A percentile compares a stretch with the other conserved stretches of the same genome.
These are phyloP conservation scores for Hypoxylon sp. DNA, from an alignment of 2,329 filamentous ascomycete species.

Conservation along the genomic window DNA sequence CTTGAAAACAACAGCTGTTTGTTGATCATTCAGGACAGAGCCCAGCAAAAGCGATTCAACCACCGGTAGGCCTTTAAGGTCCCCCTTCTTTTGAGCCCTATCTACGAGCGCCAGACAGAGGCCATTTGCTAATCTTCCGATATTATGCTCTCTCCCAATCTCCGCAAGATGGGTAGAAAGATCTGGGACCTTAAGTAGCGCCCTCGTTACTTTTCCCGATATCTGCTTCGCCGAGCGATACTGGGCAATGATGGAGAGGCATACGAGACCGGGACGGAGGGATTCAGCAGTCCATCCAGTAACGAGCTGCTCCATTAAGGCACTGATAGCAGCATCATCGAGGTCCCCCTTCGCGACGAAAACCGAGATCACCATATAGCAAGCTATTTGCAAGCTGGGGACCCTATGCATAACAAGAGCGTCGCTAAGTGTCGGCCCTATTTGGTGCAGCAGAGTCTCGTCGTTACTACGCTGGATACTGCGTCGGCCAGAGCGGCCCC, in stretches of 20 bases:
- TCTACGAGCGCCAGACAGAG: slow-evolving; percentile 75
- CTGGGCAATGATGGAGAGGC: slow-evolving; percentile 83
- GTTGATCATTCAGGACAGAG: slow-evolving; percentile 70
- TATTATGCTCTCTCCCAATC: slow-evolving; percentile 72
- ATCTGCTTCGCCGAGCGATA: slow-evolving; percentile 78
- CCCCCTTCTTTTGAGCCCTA: slow-evolving; percentile 69
- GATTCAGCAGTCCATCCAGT: slow-evolving; percentile 81
- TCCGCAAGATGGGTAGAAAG: slow-evolving; percentile 70
- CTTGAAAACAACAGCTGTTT: slow-evolving; percentile 74
- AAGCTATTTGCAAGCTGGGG: slow-evolving; percentile 83
- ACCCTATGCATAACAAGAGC: slow-evolving; percentile 80
- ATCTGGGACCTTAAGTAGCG: slow-evolving; percentile 72
- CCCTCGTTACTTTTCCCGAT: slow-evolving; percentile 76
- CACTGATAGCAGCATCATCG: slow-evolving; percentile 82
- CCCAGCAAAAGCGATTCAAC: slow-evolving; percentile 72
- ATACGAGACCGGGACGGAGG: slow-evolving; percentile 78
- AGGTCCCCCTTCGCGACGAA: slow-evolving; percentile 85
- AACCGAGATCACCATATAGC: slow-evolving; percentile 90
- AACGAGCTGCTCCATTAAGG: slow-evolving; percentile 90
- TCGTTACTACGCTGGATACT: slow-evolving; percentile 83
- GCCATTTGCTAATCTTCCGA: slow-evolving; percentile 78
- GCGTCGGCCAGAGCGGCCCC: slow-evolving; percentile 78
- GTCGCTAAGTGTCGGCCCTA: slow-evolving; percentile 78
- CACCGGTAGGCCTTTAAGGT: slow-evolving; percentile 66
- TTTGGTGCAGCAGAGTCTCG: slow-evolving; percentile 77